Evolutionary conservation across 345 rosid genomes (phyloP).

Genomic region (Eucalyptus pauciflora): DNA sequence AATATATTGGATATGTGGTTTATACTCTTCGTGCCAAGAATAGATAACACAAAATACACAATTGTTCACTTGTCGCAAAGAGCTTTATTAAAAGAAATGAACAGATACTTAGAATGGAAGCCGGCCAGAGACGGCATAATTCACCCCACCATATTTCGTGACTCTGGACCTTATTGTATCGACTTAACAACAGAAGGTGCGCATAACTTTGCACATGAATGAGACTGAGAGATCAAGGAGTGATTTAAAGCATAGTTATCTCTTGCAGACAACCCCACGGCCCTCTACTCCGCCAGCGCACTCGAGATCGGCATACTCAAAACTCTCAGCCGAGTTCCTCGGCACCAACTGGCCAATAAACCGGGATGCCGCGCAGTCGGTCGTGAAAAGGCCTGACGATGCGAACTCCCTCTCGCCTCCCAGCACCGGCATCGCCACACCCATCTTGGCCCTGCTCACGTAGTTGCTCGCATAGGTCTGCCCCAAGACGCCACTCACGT

Average conservation of each 20-base stretch:
- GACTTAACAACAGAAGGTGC: neutral
- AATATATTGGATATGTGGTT: neutral
- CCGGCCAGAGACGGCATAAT: neutral
- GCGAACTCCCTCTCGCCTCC: constrained; percentile 46
- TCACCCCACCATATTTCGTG: neutral
- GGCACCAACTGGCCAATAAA: neutral
- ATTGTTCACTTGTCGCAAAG: neutral
- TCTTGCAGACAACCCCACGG: constrained; percentile 14
- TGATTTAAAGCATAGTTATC: neutral
- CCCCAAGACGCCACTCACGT: constrained; percentile 49
- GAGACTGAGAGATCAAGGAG: neutral
- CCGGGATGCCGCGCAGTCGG: constrained; percentile 26
- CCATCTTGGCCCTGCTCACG: constrained; percentile 43
- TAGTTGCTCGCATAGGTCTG: constrained; percentile 44
- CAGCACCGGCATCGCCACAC: constrained; percentile 51
- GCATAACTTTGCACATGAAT: neutral
- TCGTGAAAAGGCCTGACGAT: constrained; percentile 29
- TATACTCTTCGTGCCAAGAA: neutral
- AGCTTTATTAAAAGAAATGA: neutral
- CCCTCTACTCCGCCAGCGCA: constrained; percentile 3
- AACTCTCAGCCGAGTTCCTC: neutral
- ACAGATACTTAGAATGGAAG: neutral
- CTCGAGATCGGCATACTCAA: neutral
- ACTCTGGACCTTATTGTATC: neutral
- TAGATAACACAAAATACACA: neutral